Evolutionary conservation across 1,139 yeast species (phyloP), one percentile per base, ranked within the genome.

Genomic region (Hanseniaspora sp.): DNA sequence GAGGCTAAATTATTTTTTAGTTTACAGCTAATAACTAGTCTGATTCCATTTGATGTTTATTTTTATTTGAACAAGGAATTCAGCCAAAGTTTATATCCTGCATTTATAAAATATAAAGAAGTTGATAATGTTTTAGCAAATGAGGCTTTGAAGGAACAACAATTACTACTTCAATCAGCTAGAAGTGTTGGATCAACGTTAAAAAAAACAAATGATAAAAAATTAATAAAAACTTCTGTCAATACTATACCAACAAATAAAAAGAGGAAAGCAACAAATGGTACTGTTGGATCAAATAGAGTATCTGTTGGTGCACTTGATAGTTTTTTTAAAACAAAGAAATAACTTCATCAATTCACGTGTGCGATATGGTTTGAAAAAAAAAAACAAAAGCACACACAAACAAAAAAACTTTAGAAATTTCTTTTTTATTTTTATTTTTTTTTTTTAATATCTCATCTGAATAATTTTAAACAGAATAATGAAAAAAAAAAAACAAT

Each of bases 81-180:
- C 17, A 43, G 38, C 18, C 17, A 12, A 15, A 23, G 43, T 12
- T 15, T 43, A 5, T 49, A 49, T 37, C 44, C 43, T 4, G 40
- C 43, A 30, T 49, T 49, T 18, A 30, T 43, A n/a, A 37, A 30
- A 3, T 43, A 29, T 33, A 38, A 37, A 11, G 60, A 62, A 1
- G 60, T 61, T 18, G 59, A 60, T 3, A 53, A 56, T 33, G 94
- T 92, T 0, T 83, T 83, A 60, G 74, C 72, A 47, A 62, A 82
- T 39, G 61, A 63, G 33, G 28, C 63, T 12, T 33, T 41, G 9
- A 48, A 48, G 23, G 46, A 41, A 13, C 42, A 31, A 13, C 37
- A 48, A 28, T 2, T 48, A 9, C 38, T 44, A n/a, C 37, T 41
- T 5, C n/a, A 41, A 6, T 28, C 34, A 23, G 45, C 45, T 34